A percentile compares a stretch with the other conserved stretches of the same genome.
These are phyloP conservation scores for Pouteria glomerata DNA, from an alignment of 148 eudicot genomes.

Conservation along the genomic window DNA sequence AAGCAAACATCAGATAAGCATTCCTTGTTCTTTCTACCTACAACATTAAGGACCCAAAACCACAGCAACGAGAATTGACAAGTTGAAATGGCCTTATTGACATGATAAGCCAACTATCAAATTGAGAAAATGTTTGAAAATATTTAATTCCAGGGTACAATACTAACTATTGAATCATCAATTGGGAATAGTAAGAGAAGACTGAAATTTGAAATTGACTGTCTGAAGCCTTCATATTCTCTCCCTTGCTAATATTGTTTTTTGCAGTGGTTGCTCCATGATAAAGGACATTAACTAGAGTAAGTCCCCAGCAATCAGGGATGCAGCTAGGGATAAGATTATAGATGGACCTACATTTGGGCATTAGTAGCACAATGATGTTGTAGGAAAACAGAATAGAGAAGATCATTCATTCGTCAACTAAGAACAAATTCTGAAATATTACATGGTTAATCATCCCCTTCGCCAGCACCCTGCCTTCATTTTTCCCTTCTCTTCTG, in stretches of 20 bases:
- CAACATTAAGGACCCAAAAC: neutral
- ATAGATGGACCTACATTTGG: too few species aligned
- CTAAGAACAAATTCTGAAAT: neutral
- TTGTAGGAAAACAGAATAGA: too few species aligned
- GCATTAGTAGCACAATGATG: too few species aligned
- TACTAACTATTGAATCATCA: neutral
- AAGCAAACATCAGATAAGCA: neutral
- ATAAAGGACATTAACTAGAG: neutral
- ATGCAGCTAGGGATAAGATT: neutral
- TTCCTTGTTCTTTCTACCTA: neutral
- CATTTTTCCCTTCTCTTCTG: neutral
- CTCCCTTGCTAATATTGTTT: neutral
- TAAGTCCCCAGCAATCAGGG: neutral
- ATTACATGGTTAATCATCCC: neutral
- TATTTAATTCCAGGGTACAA: neutral
- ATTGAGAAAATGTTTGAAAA: neutral
- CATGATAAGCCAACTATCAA: neutral
- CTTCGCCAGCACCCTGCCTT: neutral
- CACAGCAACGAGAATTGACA: neutral
- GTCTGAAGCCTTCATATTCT: neutral
- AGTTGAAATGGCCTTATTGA: neutral
- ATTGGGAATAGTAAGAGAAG: neutral
- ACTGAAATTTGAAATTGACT: too few species aligned
- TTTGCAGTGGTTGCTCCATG: neutral
- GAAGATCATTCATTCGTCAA: too few species aligned